Percentiles rank a stretch among this genome's conserved stretches.
These are phyloP conservation scores for Pythium periplocum DNA, from an alignment of 352 stramenopile species.

Conservation along the genomic window DNA sequence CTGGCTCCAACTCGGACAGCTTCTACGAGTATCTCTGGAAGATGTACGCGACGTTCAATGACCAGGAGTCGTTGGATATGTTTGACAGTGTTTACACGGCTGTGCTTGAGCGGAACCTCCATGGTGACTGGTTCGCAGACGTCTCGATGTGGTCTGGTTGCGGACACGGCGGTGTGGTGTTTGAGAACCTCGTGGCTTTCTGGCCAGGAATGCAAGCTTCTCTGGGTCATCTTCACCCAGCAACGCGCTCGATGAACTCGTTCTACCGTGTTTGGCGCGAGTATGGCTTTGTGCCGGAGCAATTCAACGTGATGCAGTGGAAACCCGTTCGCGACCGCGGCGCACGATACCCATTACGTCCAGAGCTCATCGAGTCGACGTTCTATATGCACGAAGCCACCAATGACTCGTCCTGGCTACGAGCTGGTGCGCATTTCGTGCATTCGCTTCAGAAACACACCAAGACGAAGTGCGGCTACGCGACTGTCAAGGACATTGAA, in stretches of 20 bases:
- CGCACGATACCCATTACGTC: conserved; percentile 91
- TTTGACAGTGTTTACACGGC: conserved; percentile 68
- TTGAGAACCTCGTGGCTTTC: conserved; percentile 93
- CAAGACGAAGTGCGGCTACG: conserved; percentile 93
- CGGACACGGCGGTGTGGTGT: conserved; percentile 34
- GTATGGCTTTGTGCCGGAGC: conserved; percentile 95
- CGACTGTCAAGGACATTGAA: conserved; percentile 83
- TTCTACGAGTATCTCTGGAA: conserved; percentile 99
- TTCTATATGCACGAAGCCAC: conserved; percentile 95
- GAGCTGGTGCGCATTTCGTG: conserved; percentile 71
- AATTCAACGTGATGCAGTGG: conserved; percentile 90
- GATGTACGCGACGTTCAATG: conserved; percentile 93
- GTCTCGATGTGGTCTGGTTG: conserved; percentile 83
- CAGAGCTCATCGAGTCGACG: conserved; percentile 97
- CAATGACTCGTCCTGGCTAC: conserved; percentile 74
- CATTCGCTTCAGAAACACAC: conserved; percentile 88
- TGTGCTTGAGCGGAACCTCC: conserved; percentile 62
- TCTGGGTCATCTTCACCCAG: conserved; percentile 84
- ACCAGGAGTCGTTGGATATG: conserved; percentile 92
- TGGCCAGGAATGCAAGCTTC: conserved; percentile 96
- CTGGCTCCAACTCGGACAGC: conserved; percentile 94
- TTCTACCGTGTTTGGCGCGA: conserved; percentile 95
- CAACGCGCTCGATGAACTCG: conserved; percentile 87
- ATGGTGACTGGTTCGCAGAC: conserved; percentile 84
- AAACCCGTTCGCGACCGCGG: conserved; percentile 49